Evolutionary conservation across 305 asterid species (phyloP).

Genomic region (Fraxinus dipetala): DNA sequence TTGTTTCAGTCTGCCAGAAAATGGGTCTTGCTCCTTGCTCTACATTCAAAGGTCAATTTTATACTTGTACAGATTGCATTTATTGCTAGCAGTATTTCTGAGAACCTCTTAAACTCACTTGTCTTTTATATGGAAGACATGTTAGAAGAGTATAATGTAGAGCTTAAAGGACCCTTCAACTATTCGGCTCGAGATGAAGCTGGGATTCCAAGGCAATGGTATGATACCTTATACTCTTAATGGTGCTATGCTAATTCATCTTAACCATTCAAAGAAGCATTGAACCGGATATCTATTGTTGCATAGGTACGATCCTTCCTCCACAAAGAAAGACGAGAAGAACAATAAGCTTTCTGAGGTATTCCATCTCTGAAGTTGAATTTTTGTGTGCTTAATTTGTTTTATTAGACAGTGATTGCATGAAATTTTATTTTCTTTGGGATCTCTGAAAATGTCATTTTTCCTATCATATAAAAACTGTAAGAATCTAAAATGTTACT

Average conservation of each 20-base stretch:
- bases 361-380: constrained; percentile 12
- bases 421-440: not conserved
- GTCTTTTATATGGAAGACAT: constrained; percentile 38
- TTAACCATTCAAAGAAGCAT: not conserved
- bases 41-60: constrained; percentile 59
- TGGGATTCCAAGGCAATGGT: constrained; percentile 89
- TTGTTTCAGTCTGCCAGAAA: constrained; percentile 72
- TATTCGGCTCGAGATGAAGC: constrained; percentile 75
- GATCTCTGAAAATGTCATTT: not conserved
- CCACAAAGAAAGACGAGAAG: constrained; percentile 29
- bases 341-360: constrained; percentile 56
- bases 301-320: constrained; percentile 70
- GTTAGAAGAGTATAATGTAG: constrained; percentile 72
- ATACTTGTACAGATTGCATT: not conserved
- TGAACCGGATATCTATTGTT: constrained; percentile 6
- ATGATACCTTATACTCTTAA: constrained; percentile 11
- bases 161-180: constrained; percentile 88
- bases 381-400: not conserved
- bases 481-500: not conserved
- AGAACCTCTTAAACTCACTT: not conserved
- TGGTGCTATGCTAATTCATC: not conserved
- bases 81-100: not conserved
- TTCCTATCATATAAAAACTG: not conserved
- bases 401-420: not conserved
- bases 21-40: constrained; percentile 61